phyloP scores from a whole-genome alignment of 1,284 basidiomycete species.

The Cryptococcus neoformans region DNA sequence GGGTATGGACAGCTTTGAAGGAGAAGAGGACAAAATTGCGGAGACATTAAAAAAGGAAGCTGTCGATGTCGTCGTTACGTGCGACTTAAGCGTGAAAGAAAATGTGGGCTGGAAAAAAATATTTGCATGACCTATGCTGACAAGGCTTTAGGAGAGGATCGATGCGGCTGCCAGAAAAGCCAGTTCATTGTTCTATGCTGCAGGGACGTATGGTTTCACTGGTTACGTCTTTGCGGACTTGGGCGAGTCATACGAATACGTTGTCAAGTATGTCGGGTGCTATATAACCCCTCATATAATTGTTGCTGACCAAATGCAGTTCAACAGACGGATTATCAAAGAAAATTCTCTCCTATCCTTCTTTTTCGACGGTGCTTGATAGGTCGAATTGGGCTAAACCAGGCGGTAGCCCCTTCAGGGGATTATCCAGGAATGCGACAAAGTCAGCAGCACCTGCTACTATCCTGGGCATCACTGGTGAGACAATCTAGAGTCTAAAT shows the following conservation, averaged over 20 bases:
- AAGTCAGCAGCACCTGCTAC: conserved; percentile 72
- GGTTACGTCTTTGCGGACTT: conserved; percentile 96
- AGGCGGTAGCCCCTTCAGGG: conserved; percentile 60
- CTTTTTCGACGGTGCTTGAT: conserved; percentile 63
- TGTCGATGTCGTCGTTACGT: conserved; percentile 80
- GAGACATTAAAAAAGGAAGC: conserved; percentile 55
- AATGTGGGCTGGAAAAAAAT: conserved; percentile 59
- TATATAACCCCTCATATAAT: background rate
- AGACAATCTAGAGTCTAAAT: conserved; percentile 20
- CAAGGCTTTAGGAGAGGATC: conserved; percentile 60
- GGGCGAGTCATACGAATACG: conserved; percentile 70
- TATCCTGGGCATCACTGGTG: conserved; percentile 70
- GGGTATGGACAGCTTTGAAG: conserved; percentile 52
- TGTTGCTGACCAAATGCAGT: background rate
- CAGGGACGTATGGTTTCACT: conserved; percentile 82
- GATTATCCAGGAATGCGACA: conserved; percentile 66
- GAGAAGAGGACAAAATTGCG: conserved; percentile 56
- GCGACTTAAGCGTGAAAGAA: conserved; percentile 65
- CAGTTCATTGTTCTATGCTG: conserved; percentile 78
- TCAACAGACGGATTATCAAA: conserved; percentile 57
- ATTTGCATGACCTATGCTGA: background rate
- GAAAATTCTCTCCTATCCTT: conserved; percentile 62
- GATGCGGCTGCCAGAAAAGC: conserved; percentile 71
- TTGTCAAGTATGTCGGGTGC: conserved; percentile 64
- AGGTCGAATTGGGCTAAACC: conserved; percentile 34